phyloP scores from a whole-genome alignment of 2,329 filamentous ascomycete genomes.

The Colletotrichum theobromicola region DNA sequence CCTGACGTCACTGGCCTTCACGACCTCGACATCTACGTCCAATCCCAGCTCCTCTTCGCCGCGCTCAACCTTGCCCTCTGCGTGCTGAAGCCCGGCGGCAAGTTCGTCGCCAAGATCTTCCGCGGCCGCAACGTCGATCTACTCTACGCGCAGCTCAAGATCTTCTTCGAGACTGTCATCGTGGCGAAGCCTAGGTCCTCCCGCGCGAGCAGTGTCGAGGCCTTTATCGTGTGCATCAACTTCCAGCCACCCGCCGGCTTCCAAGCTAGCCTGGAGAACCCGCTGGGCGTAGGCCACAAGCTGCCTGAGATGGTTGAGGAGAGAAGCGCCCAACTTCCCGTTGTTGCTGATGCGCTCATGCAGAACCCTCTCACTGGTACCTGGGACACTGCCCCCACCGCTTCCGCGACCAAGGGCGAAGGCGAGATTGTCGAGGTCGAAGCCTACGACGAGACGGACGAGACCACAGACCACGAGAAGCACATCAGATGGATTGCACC shows the following conservation, averaged over 20 bases:
- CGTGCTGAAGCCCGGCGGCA: conserved; percentile 89
- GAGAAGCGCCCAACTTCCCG: conserved; percentile 42
- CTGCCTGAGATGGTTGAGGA: conserved; percentile 55
- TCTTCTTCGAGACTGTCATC: conserved; percentile 85
- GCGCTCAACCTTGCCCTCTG: conserved; percentile 93
- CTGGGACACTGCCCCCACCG: conserved; percentile 37
- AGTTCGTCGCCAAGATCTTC: conserved; percentile 98
- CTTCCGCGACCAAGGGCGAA: neutral
- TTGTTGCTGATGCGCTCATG: conserved; percentile 45
- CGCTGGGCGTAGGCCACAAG: conserved; percentile 68
- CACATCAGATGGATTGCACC: conserved; percentile 82
- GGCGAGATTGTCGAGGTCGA: conserved; percentile 27
- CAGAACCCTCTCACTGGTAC: conserved; percentile 51
- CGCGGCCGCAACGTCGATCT: conserved; percentile 93
- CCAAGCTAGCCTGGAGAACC: conserved; percentile 75
- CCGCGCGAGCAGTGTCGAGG: conserved; percentile 94
- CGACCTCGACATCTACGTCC: conserved; percentile 97
- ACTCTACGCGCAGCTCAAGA: conserved; percentile 89
- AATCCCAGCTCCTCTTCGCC: conserved; percentile 92
- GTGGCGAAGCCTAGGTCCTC: conserved; percentile 95
- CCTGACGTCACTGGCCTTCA: conserved; percentile 97
- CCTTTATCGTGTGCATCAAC: conserved; percentile 93
- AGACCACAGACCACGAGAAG: conserved; percentile 40
- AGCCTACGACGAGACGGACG: conserved; percentile 28
- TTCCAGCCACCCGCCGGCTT: conserved; percentile 83